Evolutionary conservation across 108 stramenopile genomes (phyloP).

Genomic region (Epipyxis sp.): DNA sequence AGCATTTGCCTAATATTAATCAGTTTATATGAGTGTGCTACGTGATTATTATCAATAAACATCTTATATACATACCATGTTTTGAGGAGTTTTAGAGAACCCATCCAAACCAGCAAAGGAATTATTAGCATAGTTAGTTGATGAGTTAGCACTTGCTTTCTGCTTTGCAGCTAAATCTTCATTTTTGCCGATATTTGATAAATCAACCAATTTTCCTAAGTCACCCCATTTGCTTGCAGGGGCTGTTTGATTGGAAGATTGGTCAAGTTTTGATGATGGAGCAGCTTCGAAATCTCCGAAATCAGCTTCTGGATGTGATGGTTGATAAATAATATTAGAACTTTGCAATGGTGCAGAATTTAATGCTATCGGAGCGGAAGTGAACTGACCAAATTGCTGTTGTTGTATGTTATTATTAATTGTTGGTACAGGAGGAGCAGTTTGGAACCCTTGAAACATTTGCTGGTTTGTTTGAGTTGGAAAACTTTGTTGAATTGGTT

Average conservation of each 20-base stretch:
- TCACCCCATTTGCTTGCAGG: constrained; percentile 28
- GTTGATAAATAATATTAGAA: no score
- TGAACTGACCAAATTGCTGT: no score
- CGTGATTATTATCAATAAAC: background rate
- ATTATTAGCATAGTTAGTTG: background rate
- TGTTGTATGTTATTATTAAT: no score
- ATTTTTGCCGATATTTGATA: constrained; percentile 1
- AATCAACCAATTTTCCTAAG: background rate
- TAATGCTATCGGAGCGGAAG: no score
- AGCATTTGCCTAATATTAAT: background rate
- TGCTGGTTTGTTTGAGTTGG: no score
- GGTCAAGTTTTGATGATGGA: background rate
- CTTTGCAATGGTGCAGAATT: no score
- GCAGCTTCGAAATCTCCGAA: constrained; percentile 29
- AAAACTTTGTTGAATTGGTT: no score
- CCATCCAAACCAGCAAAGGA: constrained; percentile 35
- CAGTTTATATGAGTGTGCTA: background rate
- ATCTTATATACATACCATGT: constrained; percentile 16
- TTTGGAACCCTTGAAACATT: no score
- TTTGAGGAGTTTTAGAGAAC: constrained; percentile 22
- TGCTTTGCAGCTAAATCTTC: constrained; percentile 15
- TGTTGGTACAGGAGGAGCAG: no score
- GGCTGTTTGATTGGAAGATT: background rate
- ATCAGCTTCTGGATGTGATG: constrained; percentile 11
- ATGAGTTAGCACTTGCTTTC: background rate